Evolutionary conservation across 805 yeast genomes (phyloP).

Genomic region (Lipomyces oligophaga): DNA sequence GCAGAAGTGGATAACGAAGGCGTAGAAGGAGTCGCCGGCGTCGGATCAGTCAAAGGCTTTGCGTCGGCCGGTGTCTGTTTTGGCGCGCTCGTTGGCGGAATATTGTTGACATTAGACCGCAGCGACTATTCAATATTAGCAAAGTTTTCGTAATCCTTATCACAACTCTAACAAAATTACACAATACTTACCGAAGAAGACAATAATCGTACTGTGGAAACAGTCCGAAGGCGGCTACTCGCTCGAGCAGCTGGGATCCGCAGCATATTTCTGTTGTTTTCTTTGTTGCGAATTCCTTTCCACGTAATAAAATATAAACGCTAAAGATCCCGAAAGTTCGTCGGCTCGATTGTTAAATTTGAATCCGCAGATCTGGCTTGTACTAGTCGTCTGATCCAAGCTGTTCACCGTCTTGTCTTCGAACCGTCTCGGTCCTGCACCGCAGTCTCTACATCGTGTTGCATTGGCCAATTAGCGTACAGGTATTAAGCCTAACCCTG

Average conservation of each 20-base stretch:
- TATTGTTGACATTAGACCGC: slow-evolving; percentile 18
- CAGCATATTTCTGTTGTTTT: slow-evolving; percentile 9
- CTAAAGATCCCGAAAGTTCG: too few species aligned
- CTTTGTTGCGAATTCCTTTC: too few species aligned
- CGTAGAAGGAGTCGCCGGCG: slow-evolving; percentile 28
- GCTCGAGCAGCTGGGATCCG: slow-evolving; percentile 22
- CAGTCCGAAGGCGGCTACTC: slow-evolving; percentile 6
- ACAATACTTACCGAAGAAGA: slow-evolving; percentile 19
- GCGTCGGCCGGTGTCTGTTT: slow-evolving; percentile 1
- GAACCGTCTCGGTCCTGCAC: too few species aligned
- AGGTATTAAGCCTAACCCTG: too few species aligned
- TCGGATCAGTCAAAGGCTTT: slow-evolving; percentile 13
- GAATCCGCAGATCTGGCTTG: too few species aligned
- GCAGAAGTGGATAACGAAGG: slow-evolving; percentile 16
- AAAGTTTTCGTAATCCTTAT: background rate
- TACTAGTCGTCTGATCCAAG: too few species aligned
- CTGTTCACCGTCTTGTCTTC: too few species aligned
- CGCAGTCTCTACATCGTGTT: too few species aligned
- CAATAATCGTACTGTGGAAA: slow-evolving; percentile 4
- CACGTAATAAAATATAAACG: too few species aligned
- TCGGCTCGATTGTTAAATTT: too few species aligned
- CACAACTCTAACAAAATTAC: background rate
- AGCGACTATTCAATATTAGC: background rate
- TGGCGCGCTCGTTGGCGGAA: slow-evolving; percentile 23
- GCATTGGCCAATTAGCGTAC: too few species aligned